phyloP scores from a whole-genome alignment of 768 basidiomycete species.

The Amanita phalloides region DNA sequence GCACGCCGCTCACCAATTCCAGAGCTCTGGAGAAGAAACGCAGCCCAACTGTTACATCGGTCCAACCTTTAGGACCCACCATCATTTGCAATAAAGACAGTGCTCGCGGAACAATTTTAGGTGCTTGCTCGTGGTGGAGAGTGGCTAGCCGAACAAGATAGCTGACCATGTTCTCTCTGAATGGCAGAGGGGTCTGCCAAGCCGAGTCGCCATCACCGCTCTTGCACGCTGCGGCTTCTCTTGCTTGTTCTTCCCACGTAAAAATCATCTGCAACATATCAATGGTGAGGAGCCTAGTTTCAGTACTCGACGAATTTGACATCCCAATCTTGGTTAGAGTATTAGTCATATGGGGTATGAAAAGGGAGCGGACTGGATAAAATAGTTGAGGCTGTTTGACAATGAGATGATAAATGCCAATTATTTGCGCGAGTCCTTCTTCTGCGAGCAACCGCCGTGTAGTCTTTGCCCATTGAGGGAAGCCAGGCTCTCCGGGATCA shows the following conservation, averaged over 20 bases:
- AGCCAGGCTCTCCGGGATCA: conserved; percentile 45
- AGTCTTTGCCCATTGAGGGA: conserved; percentile 75
- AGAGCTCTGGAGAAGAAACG: conserved; percentile 82
- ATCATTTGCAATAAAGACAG: conserved; percentile 64
- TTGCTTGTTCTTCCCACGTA: conserved; percentile 79
- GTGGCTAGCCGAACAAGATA: conserved; percentile 91
- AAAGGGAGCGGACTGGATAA: conserved; percentile 85
- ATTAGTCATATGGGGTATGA: conserved; percentile 89
- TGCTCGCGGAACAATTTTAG: conserved; percentile 44
- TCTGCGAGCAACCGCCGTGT: conserved; percentile 82
- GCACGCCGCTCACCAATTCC: conserved; percentile 47
- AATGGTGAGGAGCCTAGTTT: conserved; percentile 79
- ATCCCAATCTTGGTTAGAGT: conserved; percentile 86
- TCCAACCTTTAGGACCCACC: conserved; percentile 78
- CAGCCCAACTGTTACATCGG: conserved; percentile 84
- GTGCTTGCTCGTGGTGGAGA: conserved; percentile 43
- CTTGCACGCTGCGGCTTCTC: conserved; percentile 18
- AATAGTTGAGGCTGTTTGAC: conserved; percentile 87
- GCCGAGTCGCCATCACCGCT: conserved; percentile 17
- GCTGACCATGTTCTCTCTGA: conserved; percentile 88
- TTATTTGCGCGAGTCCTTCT: conserved; percentile 64
- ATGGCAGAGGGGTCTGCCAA: conserved; percentile 71
- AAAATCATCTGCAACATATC: conserved; percentile 90
- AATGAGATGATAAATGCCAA: conserved; percentile 86
- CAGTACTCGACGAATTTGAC: conserved; percentile 53